These are phyloP conservation scores for Verticillium klebahnii DNA, from an alignment of 2,329 filamentous ascomycete species.

Conservation along the genomic window DNA sequence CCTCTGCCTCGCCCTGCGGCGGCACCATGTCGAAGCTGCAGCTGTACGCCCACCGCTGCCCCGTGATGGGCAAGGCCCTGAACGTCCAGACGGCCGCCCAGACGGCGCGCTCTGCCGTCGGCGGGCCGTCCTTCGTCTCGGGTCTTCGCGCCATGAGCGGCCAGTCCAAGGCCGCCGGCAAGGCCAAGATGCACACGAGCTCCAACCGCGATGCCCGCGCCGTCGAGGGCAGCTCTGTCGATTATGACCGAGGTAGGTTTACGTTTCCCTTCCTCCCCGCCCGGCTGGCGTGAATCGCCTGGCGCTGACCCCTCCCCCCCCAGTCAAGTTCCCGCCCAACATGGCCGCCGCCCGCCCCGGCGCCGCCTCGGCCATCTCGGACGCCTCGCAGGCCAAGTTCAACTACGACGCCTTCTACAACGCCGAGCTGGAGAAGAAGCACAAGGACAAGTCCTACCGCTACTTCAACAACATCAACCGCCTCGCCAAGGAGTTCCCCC, in stretches of 20 bases:
- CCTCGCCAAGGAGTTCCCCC: constrained; percentile 90
- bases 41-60: constrained; percentile 88
- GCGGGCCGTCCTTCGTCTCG: constrained; percentile 11
- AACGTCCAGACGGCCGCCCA: constrained; percentile 71
- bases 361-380: constrained; percentile 10
- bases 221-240: constrained; percentile 56
- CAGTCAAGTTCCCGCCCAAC: constrained; percentile 30
- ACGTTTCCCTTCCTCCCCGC: background rate
- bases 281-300: too few species aligned
- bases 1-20: constrained; percentile 63
- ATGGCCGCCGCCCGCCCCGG: constrained; percentile 19
- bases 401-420: constrained; percentile 90
- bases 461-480: constrained; percentile 99
- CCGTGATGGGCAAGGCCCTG: constrained; percentile 97
- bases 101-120: constrained; percentile 24
- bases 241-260: constrained; percentile 13
- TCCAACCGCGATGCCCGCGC: constrained; percentile 71
- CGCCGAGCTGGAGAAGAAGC: constrained; percentile 91
- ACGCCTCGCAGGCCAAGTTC: constrained; percentile 54
- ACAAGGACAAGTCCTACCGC: constrained; percentile 98
- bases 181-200: constrained; percentile 78
- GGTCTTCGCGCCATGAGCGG: constrained; percentile 47
- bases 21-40: constrained; percentile 97
- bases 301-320: constrained; percentile 13
- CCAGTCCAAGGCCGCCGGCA: constrained; percentile 45